Evolutionary conservation across 2,329 filamentous ascomycete genomes (phyloP), one percentile per base, ranked within the genome.

Genomic region (Aspergillus brasiliensis): DNA sequence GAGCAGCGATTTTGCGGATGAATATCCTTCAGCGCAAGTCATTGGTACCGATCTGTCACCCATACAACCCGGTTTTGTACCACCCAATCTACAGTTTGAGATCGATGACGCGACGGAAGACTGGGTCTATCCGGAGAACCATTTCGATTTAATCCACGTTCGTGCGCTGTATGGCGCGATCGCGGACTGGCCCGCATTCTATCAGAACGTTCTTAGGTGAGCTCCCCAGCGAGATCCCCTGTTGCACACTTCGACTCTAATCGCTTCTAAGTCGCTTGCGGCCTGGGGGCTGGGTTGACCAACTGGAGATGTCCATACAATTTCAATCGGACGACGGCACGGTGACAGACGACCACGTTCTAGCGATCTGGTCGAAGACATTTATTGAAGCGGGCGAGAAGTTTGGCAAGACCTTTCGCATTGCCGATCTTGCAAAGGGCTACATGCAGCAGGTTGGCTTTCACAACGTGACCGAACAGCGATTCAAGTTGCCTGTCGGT

Each of bases 11-110:
- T 69, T 70, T 53, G 68, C 66, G 7, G 68, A 70, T 27, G 65
- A 78, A 56, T 75, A 83, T 56, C 86, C 86, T 2, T 69, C 79
- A 6, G 78, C 86, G 2, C 72, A 82, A 60, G 77, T 89, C n/a
- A 80, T 84, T 28, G 87, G 85, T 25, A 87, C 83, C 8, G 87
- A 89, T 66, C 75, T 89, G 11, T 88, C 85, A 0, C 85, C 86
- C 2, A 86, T 88, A 28, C 87, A 89, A 66, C 85, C 86, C 2
- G 72, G 75, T 3, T 77, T 81, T 23, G 85, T 90, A 0, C 88
- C 89, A 0, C 83, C 83, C 6, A 91, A 91, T 63, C 85, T 91
- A 19, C 82, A 83, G 58, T 91, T 91, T 65, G 86, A 85, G 65
- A 83, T 91, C 37, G 88, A 91, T 67, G 88, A 91, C 67, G 78